Percentiles rank a stretch among this genome's conserved stretches.
These are phyloP conservation scores for Blastocystis hominis DNA, from an alignment of 352 stramenopile species.

Conservation along the genomic window DNA sequence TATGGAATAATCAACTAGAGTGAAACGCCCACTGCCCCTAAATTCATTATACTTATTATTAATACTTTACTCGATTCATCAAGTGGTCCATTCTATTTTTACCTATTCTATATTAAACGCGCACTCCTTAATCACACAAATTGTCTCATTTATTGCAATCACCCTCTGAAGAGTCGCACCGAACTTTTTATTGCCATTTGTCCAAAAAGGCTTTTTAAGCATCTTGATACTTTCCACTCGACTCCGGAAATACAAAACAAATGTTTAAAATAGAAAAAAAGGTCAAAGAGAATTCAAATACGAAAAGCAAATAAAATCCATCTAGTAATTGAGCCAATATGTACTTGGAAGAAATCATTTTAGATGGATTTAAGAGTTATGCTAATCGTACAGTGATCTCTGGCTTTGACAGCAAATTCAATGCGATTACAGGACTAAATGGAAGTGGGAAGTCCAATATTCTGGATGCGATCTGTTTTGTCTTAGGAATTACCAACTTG, in stretches of 20 bases:
- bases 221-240: background rate
- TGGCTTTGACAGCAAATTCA: conserved; percentile 96
- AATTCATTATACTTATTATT: background rate
- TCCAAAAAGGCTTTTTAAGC: too few species aligned
- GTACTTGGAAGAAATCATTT: conserved; percentile 97
- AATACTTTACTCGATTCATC: background rate
- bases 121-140: too few species aligned
- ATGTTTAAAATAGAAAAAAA: background rate
- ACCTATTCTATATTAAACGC: background rate
- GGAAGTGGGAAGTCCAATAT: conserved; percentile 99
- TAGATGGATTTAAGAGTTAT: conserved; percentile 99
- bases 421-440: conserved; percentile 98
- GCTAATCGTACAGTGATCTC: conserved; percentile 91
- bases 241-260: background rate
- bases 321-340: conserved; percentile 66
- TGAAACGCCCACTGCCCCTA: background rate
- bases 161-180: too few species aligned
- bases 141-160: too few species aligned
- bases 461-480: conserved; percentile 97
- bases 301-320: background rate
- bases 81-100: background rate
- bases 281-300: background rate
- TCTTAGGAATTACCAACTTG: conserved; percentile 97
- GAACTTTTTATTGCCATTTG: too few species aligned
- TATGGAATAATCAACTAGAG: background rate